Conservation (phyloP, 2,329 filamentous ascomycete genomes). For the Ilyonectria robusta region DNA sequence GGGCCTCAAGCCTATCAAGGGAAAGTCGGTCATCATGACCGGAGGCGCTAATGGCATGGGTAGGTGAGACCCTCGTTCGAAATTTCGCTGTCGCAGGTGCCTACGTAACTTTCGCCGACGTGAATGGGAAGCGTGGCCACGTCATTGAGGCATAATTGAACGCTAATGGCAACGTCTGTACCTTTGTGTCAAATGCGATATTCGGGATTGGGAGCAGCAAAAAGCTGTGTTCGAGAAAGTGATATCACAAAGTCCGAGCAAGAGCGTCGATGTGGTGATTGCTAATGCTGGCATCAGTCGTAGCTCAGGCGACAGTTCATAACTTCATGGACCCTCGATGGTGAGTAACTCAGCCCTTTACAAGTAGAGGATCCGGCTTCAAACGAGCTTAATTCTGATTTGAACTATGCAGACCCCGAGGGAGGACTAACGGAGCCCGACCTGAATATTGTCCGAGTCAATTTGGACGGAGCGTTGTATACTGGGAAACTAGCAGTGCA, state of each 20-base stretch:
- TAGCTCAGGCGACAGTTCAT: constrained; percentile 54
- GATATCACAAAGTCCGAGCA: constrained; percentile 51
- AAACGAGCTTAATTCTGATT: too few species aligned
- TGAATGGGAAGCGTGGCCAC: constrained; percentile 52
- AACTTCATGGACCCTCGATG: constrained; percentile 56
- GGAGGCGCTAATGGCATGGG: constrained; percentile 61
- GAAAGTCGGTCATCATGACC: constrained; percentile 63
- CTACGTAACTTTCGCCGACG: constrained; percentile 58
- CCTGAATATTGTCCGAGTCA: too few species aligned
- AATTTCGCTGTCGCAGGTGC: constrained; percentile 55
- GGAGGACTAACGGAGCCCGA: too few species aligned
- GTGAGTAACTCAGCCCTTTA: constrained; percentile 34
- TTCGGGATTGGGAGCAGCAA: constrained; percentile 60
- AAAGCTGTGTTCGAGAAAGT: constrained; percentile 58
- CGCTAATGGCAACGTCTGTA: constrained; percentile 35
- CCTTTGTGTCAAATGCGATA: constrained; percentile 58
- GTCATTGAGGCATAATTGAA: constrained; percentile 52
- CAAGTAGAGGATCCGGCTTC: too few species aligned
- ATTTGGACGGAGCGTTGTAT: too few species aligned
- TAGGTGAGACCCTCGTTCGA: constrained; percentile 52
- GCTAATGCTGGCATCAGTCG: constrained; percentile 62
- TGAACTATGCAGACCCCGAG: too few species aligned
- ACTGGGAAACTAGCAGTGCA: too few species aligned
- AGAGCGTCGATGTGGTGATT: constrained; percentile 61
- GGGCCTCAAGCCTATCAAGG: constrained; percentile 45